phyloP scores from a whole-genome alignment of 2,329 filamentous ascomycete genomes.

The Botrytis porri region DNA sequence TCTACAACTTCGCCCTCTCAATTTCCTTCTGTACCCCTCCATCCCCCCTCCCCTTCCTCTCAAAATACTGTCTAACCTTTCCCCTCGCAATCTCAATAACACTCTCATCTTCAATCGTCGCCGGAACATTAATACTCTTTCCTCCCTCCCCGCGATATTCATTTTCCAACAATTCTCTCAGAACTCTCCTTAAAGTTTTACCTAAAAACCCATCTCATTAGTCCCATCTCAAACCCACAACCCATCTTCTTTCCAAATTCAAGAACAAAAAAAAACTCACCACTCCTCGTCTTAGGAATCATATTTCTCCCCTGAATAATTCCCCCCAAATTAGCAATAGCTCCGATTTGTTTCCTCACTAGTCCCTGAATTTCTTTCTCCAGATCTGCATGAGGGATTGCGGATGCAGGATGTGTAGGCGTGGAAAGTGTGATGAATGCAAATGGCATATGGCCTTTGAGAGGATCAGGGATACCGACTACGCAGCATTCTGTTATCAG shows the following conservation, averaged over 20 bases:
- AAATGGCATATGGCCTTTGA: constrained; percentile 91
- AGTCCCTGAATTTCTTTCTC: constrained; percentile 64
- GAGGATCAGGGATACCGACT: constrained; percentile 75
- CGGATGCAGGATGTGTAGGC: constrained; percentile 49
- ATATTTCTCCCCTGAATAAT: constrained; percentile 81
- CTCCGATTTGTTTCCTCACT: constrained; percentile 78
- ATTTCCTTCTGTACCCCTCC: constrained; percentile 29
- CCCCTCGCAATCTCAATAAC: constrained; percentile 71
- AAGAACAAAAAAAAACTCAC: not conserved
- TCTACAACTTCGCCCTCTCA: constrained; percentile 46
- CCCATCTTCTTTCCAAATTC: not conserved
- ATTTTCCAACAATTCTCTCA: constrained; percentile 82
- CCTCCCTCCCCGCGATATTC: constrained; percentile 76
- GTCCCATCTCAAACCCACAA: constrained; percentile 45
- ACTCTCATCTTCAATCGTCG: constrained; percentile 77
- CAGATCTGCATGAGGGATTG: constrained; percentile 47
- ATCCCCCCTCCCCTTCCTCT: constrained; percentile 38
- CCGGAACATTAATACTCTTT: constrained; percentile 69
- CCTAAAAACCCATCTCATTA: constrained; percentile 53
- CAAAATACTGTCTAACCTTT: constrained; percentile 75
- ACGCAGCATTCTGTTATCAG: constrained; percentile 80
- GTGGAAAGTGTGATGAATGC: constrained; percentile 72
- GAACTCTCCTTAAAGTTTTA: constrained; percentile 79
- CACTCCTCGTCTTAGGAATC: constrained; percentile 77
- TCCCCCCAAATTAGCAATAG: constrained; percentile 81